Evolutionary conservation across 176 grass and related monocot genomes (phyloP).

Genomic region (Chloris gayana): DNA sequence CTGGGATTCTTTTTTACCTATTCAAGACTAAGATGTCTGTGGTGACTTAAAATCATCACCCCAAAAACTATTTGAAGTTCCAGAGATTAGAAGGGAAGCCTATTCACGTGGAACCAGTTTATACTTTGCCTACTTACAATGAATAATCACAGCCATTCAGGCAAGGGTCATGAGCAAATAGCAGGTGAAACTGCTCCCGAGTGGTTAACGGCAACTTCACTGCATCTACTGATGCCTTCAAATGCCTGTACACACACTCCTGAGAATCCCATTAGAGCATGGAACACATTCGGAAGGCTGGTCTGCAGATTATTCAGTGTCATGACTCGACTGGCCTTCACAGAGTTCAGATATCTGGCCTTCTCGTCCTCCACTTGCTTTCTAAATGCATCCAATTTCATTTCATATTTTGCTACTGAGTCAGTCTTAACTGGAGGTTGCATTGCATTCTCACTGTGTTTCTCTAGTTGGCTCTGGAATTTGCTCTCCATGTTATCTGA

Average conservation of each 20-base stretch:
- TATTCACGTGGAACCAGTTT: slow-evolving; percentile 52
- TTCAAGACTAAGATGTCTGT: slow-evolving; percentile 38
- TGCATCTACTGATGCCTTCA: slow-evolving; percentile 76
- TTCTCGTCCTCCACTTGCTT: slow-evolving; percentile 85
- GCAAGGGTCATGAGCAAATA: slow-evolving; percentile 36
- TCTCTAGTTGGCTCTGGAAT: slow-evolving; percentile 60
- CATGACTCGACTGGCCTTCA: slow-evolving; percentile 76
- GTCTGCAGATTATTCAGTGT: slow-evolving; percentile 81
- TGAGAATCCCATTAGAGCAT: slow-evolving; percentile 79
- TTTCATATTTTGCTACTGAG: slow-evolving; percentile 42
- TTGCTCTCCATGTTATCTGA: slow-evolving; percentile 60
- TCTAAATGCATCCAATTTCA: slow-evolving; percentile 69
- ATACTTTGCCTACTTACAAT: slow-evolving; percentile 69
- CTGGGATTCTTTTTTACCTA: slow-evolving; percentile 25
- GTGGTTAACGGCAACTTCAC: slow-evolving; percentile 40
- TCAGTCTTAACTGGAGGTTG: slow-evolving; percentile 41
- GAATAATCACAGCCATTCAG: slow-evolving; percentile 36
- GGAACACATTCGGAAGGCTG: slow-evolving; percentile 91
- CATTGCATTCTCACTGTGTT: slow-evolving; percentile 47
- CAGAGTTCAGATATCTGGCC: slow-evolving; percentile 71
- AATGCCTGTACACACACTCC: slow-evolving; percentile 66
- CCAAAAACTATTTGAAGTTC: slow-evolving; percentile 20
- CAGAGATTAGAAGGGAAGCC: slow-evolving; percentile 29
- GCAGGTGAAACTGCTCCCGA: slow-evolving; percentile 56
- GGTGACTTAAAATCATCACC: slow-evolving; percentile 28